phyloP scores from a whole-genome alignment of 257 asterid species.

The Plantago elongata region DNA sequence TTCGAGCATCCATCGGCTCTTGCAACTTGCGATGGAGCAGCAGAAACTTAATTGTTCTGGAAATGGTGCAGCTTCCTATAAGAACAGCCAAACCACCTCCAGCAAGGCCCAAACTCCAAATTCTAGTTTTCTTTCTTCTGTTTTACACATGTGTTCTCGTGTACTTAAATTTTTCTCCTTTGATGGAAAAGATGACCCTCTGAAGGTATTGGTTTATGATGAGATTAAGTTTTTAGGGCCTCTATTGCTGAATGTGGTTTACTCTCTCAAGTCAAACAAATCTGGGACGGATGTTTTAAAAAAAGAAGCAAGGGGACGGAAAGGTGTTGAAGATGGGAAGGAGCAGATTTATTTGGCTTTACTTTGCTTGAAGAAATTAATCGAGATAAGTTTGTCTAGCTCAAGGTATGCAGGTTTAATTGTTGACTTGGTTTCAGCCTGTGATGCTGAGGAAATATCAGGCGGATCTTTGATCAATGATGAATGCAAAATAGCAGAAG shows the following conservation, averaged over 20 bases:
- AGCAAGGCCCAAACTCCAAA: conserved; percentile 30
- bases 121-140: conserved; percentile 35
- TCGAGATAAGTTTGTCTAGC: conserved; percentile 41
- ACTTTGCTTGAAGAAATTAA: conserved; percentile 62
- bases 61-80: conserved; percentile 39
- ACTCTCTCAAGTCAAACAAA: conserved; percentile 40
- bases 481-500: conserved; percentile 42
- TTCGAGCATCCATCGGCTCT: conserved; percentile 47
- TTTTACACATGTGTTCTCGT: conserved; percentile 45
- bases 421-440: conserved; percentile 48
- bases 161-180: conserved; percentile 44
- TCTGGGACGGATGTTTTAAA: conserved; percentile 33
- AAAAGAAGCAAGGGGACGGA: conserved; percentile 50
- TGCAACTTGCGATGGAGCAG: conserved; percentile 41
- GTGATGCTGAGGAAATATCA: conserved; percentile 31
- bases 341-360: conserved; percentile 52
- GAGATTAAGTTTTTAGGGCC: conserved; percentile 69
- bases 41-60: conserved; percentile 29
- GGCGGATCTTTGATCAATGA: conserved; percentile 21
- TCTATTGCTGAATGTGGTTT: conserved; percentile 54
- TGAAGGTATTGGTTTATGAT: conserved; percentile 53
- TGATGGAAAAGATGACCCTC: conserved; percentile 52
- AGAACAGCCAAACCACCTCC: conserved; percentile 50
- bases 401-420: conserved; percentile 43
- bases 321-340: conserved; percentile 49